Evolutionary conservation across 2,329 filamentous ascomycete genomes (phyloP).

Genomic region (Xylaria digitata): DNA sequence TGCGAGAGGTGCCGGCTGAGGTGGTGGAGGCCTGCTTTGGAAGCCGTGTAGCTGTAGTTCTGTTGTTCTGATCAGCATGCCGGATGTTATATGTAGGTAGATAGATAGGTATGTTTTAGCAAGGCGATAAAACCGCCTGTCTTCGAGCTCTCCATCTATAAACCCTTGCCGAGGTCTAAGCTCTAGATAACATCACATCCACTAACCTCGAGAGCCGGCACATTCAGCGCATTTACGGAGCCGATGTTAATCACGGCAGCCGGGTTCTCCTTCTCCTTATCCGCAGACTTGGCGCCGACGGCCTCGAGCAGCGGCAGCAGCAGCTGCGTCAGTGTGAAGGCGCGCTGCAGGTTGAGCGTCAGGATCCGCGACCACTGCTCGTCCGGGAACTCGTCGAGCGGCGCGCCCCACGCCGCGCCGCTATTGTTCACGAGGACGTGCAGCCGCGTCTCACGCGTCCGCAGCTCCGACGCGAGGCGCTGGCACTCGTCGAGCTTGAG

Average conservation of each 20-base stretch:
- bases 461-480: conserved; percentile 63
- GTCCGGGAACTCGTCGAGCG: conserved; percentile 69
- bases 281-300: conserved; percentile 50
- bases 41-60: conserved; percentile 70
- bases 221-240: conserved; percentile 70
- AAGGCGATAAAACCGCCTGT: background rate
- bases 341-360: conserved; percentile 75
- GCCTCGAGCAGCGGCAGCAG: conserved; percentile 68
- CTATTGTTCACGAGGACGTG: conserved; percentile 75
- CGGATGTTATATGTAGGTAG: background rate
- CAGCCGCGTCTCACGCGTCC: conserved; percentile 61
- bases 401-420: conserved; percentile 72
- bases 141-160: no score
- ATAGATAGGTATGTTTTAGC: background rate
- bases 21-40: conserved; percentile 74
- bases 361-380: conserved; percentile 68
- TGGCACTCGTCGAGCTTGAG: conserved; percentile 68
- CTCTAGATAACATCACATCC: no score
- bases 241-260: conserved; percentile 74
- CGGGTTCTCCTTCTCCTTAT: conserved; percentile 57
- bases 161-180: no score
- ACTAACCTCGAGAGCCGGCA: conserved; percentile 62
- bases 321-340: conserved; percentile 73
- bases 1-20: conserved; percentile 68
- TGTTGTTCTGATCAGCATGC: conserved; percentile 4